Evolutionary conservation across 2,329 filamentous ascomycete genomes (phyloP), one percentile per base, ranked within the genome.

Genomic region (Domatiomyces globalis): DNA sequence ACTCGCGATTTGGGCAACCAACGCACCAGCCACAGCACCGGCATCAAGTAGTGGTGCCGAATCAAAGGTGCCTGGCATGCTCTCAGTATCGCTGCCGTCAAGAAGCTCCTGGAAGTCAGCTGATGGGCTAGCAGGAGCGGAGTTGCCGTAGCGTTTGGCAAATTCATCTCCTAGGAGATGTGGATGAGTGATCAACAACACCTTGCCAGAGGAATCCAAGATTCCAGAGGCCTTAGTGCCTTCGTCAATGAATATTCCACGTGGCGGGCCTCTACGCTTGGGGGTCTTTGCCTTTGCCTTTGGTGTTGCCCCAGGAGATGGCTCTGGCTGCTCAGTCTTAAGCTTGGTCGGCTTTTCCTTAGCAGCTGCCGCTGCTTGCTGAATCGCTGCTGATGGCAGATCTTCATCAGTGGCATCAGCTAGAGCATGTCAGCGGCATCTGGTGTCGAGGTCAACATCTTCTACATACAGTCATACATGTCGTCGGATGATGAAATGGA

Each of bases 241-340:
- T 53, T 74, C 69, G 33, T 71, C 69, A 48, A 70, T 65, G 55
- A 73, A 74, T 6, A 69, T 71, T 45, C 71, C 71, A 63, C 72
- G 66, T 49, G 70, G 66, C 2, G 71, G 71, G 8, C 71, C 71
- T 39, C 69, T 67, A 46, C 68, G 67, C 52, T 66, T 69, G 27
- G 62, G 65, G 54, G 63, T 73, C 59, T 61, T 66, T 58, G 18
- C 19, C 43, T 45, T 45, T 20, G 43, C 43, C 55, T 69, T 58
- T 18, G 47, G 18, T 22, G 50, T 45, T 36, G 44, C 44, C 45
- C 44, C 43, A 19, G 53, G 50, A 33, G 52, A 47, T 9, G n/a
- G 39, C 76, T 63, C 77, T 79, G 50, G 77, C 79, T 58, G 79
- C 76, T 63, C 76, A 75, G 65, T 77, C 73, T 65, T 79, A 77